Evolutionary conservation across 1,139 yeast species (phyloP).

Genomic region (Hanseniaspora gamundiae): DNA sequence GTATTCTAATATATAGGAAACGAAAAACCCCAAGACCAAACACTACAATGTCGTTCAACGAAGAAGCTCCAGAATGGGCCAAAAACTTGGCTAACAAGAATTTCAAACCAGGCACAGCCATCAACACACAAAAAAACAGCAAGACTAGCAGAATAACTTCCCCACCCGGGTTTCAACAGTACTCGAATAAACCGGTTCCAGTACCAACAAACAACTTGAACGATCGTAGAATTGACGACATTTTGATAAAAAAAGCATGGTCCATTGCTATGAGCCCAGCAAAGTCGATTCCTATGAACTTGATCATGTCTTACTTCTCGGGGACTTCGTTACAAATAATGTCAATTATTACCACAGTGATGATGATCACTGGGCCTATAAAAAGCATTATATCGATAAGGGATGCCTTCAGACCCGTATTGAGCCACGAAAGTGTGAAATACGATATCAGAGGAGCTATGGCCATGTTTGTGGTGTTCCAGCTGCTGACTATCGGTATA

Average conservation of each 20-base stretch:
- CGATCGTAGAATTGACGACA: slow-evolving; percentile 24
- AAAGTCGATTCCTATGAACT: slow-evolving; percentile 77
- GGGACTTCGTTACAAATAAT: slow-evolving; percentile 85
- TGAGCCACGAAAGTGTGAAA: slow-evolving; percentile 27
- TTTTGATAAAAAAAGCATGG: slow-evolving; percentile 67
- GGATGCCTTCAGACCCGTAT: slow-evolving; percentile 30
- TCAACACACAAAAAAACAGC: slow-evolving; percentile 5
- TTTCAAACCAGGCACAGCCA: background rate
- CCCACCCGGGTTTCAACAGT: slow-evolving; percentile 17
- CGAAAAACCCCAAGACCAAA: too few species aligned
- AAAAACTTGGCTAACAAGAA: slow-evolving; percentile 7
- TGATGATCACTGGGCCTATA: slow-evolving; percentile 69
- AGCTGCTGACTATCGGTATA: slow-evolving; percentile 51
- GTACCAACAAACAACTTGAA: slow-evolving; percentile 7
- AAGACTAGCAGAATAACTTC: slow-evolving; percentile 11
- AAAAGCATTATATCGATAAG: slow-evolving; percentile 55
- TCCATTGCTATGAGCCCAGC: slow-evolving; percentile 77
- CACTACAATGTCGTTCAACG: too few species aligned
- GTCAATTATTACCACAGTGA: slow-evolving; percentile 81
- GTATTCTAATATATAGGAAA: too few species aligned
- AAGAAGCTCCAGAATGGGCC: slow-evolving; percentile 14
- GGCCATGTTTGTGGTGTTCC: slow-evolving; percentile 43
- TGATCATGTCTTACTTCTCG: slow-evolving; percentile 85
- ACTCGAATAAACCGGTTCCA: slow-evolving; percentile 6
- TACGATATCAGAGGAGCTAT: slow-evolving; percentile 37